Evolutionary conservation across 176 grass and related monocot genomes (phyloP).

Genomic region (Aegilops umbellulata): DNA sequence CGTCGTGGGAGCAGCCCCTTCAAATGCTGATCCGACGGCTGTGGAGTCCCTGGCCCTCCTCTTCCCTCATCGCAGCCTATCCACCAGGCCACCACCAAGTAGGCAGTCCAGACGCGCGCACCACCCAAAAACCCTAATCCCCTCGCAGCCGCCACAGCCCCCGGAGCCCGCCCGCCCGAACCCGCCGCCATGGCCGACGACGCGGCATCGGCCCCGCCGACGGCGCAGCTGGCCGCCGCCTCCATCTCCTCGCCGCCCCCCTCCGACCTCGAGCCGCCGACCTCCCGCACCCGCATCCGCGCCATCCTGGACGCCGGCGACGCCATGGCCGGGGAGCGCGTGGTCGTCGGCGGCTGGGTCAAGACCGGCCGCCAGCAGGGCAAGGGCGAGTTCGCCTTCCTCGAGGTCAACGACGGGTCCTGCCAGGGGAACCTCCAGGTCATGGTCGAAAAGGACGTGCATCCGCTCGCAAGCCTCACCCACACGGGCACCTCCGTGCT

Average conservation of each 20-base stretch:
- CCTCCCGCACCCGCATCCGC: conserved; percentile 35
- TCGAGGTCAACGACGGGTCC: conserved; percentile 94
- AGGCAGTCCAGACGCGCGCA: neutral
- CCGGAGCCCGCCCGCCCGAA: neutral
- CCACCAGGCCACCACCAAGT: neutral
- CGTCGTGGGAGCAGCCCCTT: neutral
- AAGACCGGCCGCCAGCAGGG: conserved; percentile 79
- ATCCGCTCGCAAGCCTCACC: conserved; percentile 58
- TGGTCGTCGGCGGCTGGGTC: conserved; percentile 80
- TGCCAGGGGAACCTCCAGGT: conserved; percentile 82
- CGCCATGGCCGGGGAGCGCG: conserved; percentile 35
- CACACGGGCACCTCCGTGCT: conserved; percentile 82
- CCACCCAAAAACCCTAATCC: conserved; percentile 29
- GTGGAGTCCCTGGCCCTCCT: neutral
- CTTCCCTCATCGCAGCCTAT: neutral
- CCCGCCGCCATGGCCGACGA: conserved; percentile 23
- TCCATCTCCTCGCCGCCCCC: neutral
- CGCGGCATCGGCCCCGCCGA: neutral
- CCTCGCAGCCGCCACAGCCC: neutral
- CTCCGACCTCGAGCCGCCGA: conserved; percentile 27
- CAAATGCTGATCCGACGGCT: neutral
- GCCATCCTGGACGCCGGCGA: conserved; percentile 32
- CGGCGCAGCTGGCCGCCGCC: conserved; percentile 29
- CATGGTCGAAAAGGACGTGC: conserved; percentile 48
- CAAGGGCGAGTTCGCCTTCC: conserved; percentile 65